Evolutionary conservation across 441 rosid species (phyloP).

Genomic region (Isatis lusitanica): DNA sequence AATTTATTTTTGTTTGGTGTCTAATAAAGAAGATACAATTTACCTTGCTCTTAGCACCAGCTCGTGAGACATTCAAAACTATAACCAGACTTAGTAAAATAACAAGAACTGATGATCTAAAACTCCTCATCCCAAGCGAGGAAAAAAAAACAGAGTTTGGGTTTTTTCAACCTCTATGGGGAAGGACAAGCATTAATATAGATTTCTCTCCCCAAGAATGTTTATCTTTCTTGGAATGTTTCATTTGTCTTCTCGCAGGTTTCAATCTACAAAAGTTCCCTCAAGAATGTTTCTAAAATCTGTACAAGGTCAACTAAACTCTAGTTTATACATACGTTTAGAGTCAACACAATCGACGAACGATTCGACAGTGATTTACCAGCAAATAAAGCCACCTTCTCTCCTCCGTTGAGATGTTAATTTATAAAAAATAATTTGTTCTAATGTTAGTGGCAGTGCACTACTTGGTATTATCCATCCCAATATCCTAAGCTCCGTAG

Average conservation of each 20-base stretch:
- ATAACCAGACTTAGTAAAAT: not conserved
- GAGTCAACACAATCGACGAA: not conserved
- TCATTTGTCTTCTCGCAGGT: not conserved
- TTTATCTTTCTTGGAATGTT: not conserved
- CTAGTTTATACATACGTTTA: not conserved
- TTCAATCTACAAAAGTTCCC: not conserved
- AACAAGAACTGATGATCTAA: not conserved
- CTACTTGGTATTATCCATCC: not conserved
- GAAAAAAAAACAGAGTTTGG: not conserved
- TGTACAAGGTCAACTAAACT: not conserved
- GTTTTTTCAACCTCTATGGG: not conserved
- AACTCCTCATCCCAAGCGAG: not conserved
- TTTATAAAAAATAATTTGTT: too few species aligned
- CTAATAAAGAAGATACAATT: not conserved
- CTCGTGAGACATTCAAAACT: not conserved
- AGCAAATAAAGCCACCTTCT: not conserved
- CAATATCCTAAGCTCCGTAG: too few species aligned
- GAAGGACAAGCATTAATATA: not conserved
- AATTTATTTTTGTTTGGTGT: not conserved
- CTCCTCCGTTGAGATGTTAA: not conserved
- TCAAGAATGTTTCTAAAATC: not conserved
- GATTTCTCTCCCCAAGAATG: not conserved
- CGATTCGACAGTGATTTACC: not conserved
- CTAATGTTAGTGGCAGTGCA: not conserved
- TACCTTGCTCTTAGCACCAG: conserved; percentile 10